Base-by-base conservation (phyloP, 176 grass and related monocot genomes). In the Aegilops longissima region DNA sequence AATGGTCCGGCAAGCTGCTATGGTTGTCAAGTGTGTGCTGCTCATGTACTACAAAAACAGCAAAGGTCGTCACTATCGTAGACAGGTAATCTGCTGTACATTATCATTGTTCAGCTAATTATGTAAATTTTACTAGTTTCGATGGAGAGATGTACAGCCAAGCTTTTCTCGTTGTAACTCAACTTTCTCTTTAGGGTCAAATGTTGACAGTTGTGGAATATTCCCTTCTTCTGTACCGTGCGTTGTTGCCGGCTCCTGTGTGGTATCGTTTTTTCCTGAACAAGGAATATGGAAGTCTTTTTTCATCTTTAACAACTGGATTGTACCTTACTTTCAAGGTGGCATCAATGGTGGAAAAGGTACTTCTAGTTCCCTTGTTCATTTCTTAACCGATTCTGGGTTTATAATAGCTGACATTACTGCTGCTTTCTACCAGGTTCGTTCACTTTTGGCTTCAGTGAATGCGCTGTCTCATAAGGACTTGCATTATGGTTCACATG, bases 241-340 rank as follows among this genome's bases (percentile, higher is more conserved):
- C 94, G 29, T 88, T 98, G 64, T 88, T 98, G 82, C 97, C 97
- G 18, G 88, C 94, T 78, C 90, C 97, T 44, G 92, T 98, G 76
- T 98, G 97, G 97, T 98, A 98, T 80, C 92, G 94, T 8, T 98
- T 98, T 91, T 98, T 98, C 56, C 82, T 98, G 52, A 98, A 98
- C 89, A 96, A 96, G 89, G 97, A 98, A 87, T 98, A 98, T 90
- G 97, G 97, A 21, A 96, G 93, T 91, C 89, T 98, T n/a, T 96
- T 98, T 88, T 98, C 97, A 58, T 98, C 94, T 86, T 77, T 98
- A 80, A 98, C 94, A 70, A 98, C 97, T 58, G 97, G 94, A 31
- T 74, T 98, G 70, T 98, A 98, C 85, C 97, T 98, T 83, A 98
- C 97, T 90, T 98, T 98, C 92, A 98, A 98, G 85, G 86, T 98